Evolutionary conservation across 176 grass and related monocot species (phyloP).

Genomic region (Puccinellia tenuiflora): DNA sequence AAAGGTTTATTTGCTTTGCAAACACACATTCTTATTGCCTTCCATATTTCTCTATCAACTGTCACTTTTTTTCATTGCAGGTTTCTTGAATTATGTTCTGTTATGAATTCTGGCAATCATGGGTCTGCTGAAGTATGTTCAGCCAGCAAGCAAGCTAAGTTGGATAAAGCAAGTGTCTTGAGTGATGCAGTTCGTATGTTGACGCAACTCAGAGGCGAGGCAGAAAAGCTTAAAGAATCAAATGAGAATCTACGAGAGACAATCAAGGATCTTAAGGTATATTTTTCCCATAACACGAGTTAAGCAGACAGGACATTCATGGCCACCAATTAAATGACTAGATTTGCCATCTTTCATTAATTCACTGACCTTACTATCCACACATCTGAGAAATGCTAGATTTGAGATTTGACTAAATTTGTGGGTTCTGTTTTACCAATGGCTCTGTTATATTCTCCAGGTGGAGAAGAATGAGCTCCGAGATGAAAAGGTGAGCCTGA

Average conservation of each 20-base stretch:
- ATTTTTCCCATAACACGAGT: background rate
- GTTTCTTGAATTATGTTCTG: slow-evolving; percentile 57
- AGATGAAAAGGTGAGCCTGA: slow-evolving; percentile 71
- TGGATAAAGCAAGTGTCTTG: slow-evolving; percentile 64
- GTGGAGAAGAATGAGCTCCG: slow-evolving; percentile 74
- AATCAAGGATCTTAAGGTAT: slow-evolving; percentile 74
- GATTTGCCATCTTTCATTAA: background rate
- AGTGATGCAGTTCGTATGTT: slow-evolving; percentile 45
- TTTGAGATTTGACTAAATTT: background rate
- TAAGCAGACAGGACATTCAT: background rate
- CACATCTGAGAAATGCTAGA: background rate
- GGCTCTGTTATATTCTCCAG: slow-evolving; percentile 27
- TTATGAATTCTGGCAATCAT: slow-evolving; percentile 55
- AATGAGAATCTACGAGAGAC: slow-evolving; percentile 46
- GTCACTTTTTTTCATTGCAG: slow-evolving; percentile 25
- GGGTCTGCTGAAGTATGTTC: background rate
- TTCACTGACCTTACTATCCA: background rate
- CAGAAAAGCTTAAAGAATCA: slow-evolving; percentile 59
- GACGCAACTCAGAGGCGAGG: slow-evolving; percentile 44
- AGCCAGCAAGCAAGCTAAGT: slow-evolving; percentile 38
- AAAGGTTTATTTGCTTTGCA: background rate
- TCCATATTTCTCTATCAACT: background rate
- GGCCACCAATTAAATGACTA: background rate
- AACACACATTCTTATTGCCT: background rate
- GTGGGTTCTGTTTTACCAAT: background rate